Evolutionary conservation across 495 filamentous ascomycete genomes (phyloP), one percentile per base, ranked within the genome.

Genomic region (Thermochaetoides thermophila): DNA sequence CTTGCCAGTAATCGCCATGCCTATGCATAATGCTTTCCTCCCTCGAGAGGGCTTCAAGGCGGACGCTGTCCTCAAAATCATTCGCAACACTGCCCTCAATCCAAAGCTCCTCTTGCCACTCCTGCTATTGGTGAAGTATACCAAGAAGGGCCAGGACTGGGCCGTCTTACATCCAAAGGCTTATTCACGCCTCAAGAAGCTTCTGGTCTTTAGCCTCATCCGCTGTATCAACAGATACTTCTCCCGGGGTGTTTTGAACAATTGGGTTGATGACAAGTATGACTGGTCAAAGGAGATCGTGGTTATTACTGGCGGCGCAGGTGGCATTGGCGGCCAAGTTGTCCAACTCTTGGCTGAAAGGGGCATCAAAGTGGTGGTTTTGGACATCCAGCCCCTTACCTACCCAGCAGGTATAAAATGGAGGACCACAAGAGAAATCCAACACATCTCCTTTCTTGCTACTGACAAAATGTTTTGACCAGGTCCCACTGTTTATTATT

Each of bases 221-320:
- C 57, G 60, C 15, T 52, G 56, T 31, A 23, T 71, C 7, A 68
- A 60, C 46, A 45, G 37, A 5, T 74, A 56, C 47, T 46, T 79
- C 8, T 71, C 69, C 30, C 48, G 53, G 13, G 50, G 57, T 4
- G 66, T 65, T 3, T 41, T 73, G 24, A 78, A 83, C 52, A 81
- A 79, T 44, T 71, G 64, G 56, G 53, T 52, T 14, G 45, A 42
- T 12, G 76, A 80, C 50, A 56, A 49, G 16, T 81, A 77, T 47
- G 65, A 78, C 57, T 84, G 77, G 75, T 52, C 61, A 19, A 62
- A 66, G 38, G 80, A 85, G 55, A 64, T 84, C 30, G 69, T 80
- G 6, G 54, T 84, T 13, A 61, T 84, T 29, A 84, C 78, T 0
- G 80, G 80, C 10, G 80, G 78, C 5, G 71, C 73, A 27, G 67